Conservation (phyloP, 768 basidiomycete species). For the Tylopilus felleus region DNA sequence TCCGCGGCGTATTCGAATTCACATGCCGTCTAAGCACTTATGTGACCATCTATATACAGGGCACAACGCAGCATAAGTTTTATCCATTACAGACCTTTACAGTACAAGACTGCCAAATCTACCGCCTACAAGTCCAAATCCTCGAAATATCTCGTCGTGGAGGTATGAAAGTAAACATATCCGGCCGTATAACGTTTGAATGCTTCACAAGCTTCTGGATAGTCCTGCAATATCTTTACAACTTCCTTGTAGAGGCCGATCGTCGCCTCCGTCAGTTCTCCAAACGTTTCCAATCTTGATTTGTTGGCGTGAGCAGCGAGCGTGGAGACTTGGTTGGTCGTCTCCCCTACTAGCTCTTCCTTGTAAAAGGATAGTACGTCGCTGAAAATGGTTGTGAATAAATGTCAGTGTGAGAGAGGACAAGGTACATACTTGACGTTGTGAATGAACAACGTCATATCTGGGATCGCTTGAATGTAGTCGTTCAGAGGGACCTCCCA, state of each 20-base stretch:
- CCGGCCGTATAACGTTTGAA: slow-evolving; percentile 18
- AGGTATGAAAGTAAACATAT: slow-evolving; percentile 30
- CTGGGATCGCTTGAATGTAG: slow-evolving; percentile 39
- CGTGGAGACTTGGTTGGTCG: slow-evolving; percentile 35
- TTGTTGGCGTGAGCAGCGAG: slow-evolving; percentile 23
- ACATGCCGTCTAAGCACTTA: too few species aligned
- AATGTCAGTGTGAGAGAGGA: not conserved
- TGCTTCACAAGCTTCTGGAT: slow-evolving; percentile 17
- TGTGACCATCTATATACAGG: too few species aligned
- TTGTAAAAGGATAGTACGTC: slow-evolving; percentile 42
- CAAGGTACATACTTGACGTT: slow-evolving; percentile 35
- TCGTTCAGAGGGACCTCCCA: slow-evolving; percentile 27
- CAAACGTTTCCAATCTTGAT: slow-evolving; percentile 29
- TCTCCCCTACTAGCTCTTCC: slow-evolving; percentile 37
- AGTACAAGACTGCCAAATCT: not conserved
- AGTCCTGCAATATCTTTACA: slow-evolving; percentile 23
- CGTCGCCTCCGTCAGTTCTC: slow-evolving; percentile 24
- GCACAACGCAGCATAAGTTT: not conserved
- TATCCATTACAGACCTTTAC: not conserved
- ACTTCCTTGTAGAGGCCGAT: slow-evolving; percentile 22
- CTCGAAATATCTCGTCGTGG: slow-evolving; percentile 23
- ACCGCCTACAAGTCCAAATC: slow-evolving; percentile 17
- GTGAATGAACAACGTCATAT: slow-evolving; percentile 33
- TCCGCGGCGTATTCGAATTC: too few species aligned
- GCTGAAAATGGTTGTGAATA: slow-evolving; percentile 17